Evolutionary conservation across 2,329 filamentous ascomycete species (phyloP).

Genomic region (Aspergillus bombycis): DNA sequence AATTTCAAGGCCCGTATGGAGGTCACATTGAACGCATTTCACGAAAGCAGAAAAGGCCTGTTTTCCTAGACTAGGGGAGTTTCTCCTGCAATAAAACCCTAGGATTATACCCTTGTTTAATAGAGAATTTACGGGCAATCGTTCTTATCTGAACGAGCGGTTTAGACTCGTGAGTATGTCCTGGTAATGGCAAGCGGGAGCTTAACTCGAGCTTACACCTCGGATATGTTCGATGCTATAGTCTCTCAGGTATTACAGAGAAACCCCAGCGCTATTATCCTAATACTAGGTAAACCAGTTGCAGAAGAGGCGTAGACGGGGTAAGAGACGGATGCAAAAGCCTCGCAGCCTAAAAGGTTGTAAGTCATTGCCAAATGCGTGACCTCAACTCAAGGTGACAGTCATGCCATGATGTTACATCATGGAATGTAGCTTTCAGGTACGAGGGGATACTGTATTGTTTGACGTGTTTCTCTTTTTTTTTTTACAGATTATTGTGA

Average conservation of each 20-base stretch:
- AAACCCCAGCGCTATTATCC: not conserved
- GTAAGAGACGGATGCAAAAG: not conserved
- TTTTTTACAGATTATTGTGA: not conserved
- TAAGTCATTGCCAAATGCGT: slow-evolving; percentile 17
- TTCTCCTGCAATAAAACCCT: not conserved
- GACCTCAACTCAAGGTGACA: slow-evolving; percentile 13
- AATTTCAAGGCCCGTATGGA: not conserved
- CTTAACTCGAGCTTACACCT: not conserved
- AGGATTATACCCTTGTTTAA: not conserved
- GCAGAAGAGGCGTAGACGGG: not conserved
- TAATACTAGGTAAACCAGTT: not conserved
- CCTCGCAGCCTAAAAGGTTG: slow-evolving; percentile 2
- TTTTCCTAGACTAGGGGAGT: not conserved
- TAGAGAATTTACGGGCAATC: not conserved
- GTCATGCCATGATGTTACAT: slow-evolving; percentile 14
- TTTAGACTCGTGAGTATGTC: not conserved
- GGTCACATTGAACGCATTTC: not conserved
- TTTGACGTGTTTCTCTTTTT: slow-evolving; percentile 18
- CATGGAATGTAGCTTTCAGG: slow-evolving; percentile 12
- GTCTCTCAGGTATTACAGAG: slow-evolving; percentile 2
- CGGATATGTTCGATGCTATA: not conserved
- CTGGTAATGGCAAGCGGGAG: not conserved
- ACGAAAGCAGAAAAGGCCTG: not conserved
- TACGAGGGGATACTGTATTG: slow-evolving; percentile 8
- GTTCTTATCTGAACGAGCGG: not conserved